phyloP scores from a whole-genome alignment of 108 stramenopile species.

The Chaetoceros muelleri region DNA sequence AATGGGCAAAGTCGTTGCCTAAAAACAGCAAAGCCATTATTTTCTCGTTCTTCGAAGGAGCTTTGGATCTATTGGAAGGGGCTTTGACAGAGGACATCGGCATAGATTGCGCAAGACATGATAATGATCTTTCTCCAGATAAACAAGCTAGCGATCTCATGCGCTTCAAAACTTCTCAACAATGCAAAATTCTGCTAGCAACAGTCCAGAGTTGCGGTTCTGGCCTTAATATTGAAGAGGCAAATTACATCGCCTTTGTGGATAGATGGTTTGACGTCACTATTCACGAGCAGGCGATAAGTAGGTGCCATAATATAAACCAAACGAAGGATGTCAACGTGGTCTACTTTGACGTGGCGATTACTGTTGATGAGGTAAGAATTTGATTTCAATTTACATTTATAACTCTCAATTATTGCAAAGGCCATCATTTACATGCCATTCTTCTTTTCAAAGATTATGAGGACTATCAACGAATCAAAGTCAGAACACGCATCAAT shows the following conservation, averaged over 20 bases:
- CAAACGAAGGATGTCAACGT: constrained; percentile 38
- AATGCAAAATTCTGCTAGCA: constrained; percentile 21
- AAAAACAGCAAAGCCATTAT: constrained; percentile 30
- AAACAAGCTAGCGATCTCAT: constrained; percentile 11
- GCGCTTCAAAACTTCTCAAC: constrained; percentile 18
- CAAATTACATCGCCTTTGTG: constrained; percentile 28
- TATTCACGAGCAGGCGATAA: constrained; percentile 31
- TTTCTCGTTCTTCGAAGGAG: constrained; percentile 25
- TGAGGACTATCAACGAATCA: constrained; percentile 22
- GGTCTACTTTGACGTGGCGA: constrained; percentile 12
- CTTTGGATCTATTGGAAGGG: constrained; percentile 31
- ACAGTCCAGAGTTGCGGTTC: constrained; percentile 35
- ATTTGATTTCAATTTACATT: too few species aligned
- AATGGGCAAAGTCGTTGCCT: constrained; percentile 18
- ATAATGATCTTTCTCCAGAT: constrained; percentile 27
- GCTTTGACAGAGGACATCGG: constrained; percentile 22
- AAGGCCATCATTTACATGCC: too few species aligned
- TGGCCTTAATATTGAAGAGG: constrained; percentile 30
- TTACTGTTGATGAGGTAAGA: constrained; percentile 33
- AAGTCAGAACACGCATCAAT: constrained; percentile 25
- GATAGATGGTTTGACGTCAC: constrained; percentile 21
- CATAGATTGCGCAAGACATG: constrained; percentile 24
- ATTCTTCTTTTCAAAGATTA: too few species aligned
- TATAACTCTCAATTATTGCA: too few species aligned
- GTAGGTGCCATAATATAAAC: constrained; percentile 42